A percentile compares a stretch with the other conserved stretches of the same genome.
Evolutionary conservation across 148 eudicot species (phyloP).

Genomic region (Chenopodium berlandieri): DNA sequence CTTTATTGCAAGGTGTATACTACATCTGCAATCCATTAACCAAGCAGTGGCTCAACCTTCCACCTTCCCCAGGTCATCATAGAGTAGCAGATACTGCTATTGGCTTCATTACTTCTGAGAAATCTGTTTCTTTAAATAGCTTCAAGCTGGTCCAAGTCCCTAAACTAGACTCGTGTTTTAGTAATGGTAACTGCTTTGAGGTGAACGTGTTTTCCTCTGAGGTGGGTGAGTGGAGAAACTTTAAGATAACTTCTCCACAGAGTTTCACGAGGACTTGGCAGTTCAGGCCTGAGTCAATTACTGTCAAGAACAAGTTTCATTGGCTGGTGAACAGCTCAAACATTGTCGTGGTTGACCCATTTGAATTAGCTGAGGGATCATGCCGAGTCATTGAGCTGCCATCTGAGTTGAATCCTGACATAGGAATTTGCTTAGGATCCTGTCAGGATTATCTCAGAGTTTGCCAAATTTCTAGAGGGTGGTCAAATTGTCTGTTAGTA

Average conservation of each 20-base stretch:
- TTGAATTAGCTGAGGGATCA: neutral
- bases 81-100: slow-evolving; percentile 28
- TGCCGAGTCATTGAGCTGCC: slow-evolving; percentile 23
- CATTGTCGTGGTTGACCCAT: slow-evolving; percentile 22
- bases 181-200: slow-evolving; percentile 10
- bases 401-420: slow-evolving; percentile 9
- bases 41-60: slow-evolving; percentile 29
- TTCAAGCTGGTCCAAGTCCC: slow-evolving; percentile 29
- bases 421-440: slow-evolving; percentile 22
- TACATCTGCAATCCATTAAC: slow-evolving; percentile 34
- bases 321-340: slow-evolving; percentile 29
- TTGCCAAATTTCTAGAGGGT: slow-evolving; percentile 20
- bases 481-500: slow-evolving; percentile 10
- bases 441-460: slow-evolving; percentile 23
- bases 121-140: neutral
- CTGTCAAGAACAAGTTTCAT: slow-evolving; percentile 23
- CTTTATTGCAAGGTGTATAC: slow-evolving; percentile 12
- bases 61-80: slow-evolving; percentile 20
- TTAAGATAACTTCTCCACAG: neutral
- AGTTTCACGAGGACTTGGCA: slow-evolving; percentile 32
- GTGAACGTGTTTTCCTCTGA: slow-evolving; percentile 27
- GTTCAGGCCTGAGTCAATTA: slow-evolving; percentile 26
- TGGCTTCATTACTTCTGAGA: slow-evolving; percentile 15
- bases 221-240: slow-evolving; percentile 23
- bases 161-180: slow-evolving; percentile 10